Base-by-base conservation (phyloP, 1,139 yeast genomes). In the Protomyces arabidopsidicola region DNA sequence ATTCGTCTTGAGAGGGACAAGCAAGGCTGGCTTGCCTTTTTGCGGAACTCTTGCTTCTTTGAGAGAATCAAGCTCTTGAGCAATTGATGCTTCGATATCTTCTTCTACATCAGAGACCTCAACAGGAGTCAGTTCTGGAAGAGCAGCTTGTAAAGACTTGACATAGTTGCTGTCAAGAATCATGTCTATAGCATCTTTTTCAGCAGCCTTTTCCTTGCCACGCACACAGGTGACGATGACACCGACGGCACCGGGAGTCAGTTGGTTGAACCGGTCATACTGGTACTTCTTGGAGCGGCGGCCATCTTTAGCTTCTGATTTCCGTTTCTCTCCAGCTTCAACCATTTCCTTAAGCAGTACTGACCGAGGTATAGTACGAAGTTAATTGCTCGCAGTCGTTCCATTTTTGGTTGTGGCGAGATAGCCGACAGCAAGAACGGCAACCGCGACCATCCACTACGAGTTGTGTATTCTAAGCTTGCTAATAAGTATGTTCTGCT, bases 1-100 rank as follows among this genome's bases (percentile, higher is more conserved):
- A 31, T 85, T 88, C 55, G 90, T 74, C 16, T 86, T 88, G 45
- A 90, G 80, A 27, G 88, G 86, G 53, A 80, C 78, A 54, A 90
- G 77, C 14, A 84, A 74, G 36, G 81, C 82, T 64, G 79, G 79
- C 69, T 79, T 76, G 36, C 75, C 75, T 34, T 78, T 75, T 60
- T 71, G 71, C 20, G 69, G 68, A 54, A 66, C 69, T 70, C 65
- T 75, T 42, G 71, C 75, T 74, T 74, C 71, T 45, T 84, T 82
- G 70, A 89, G 70, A 20, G 80, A 87, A 34, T 78, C 82, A 12
- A 69, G 53, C 53, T 69, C 71, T 53, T 68, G 66, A 31, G 64
- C 60, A 4, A 69, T 34, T n/a, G 69, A 63, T 2, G 68, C 61
- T 48, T 67, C 71, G 34, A 69, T 62, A 39, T 68, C 71, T 14